Evolutionary conservation across 1,284 basidiomycete genomes (phyloP), one percentile per base, ranked within the genome.

Genomic region (Hemileia vastatrix): DNA sequence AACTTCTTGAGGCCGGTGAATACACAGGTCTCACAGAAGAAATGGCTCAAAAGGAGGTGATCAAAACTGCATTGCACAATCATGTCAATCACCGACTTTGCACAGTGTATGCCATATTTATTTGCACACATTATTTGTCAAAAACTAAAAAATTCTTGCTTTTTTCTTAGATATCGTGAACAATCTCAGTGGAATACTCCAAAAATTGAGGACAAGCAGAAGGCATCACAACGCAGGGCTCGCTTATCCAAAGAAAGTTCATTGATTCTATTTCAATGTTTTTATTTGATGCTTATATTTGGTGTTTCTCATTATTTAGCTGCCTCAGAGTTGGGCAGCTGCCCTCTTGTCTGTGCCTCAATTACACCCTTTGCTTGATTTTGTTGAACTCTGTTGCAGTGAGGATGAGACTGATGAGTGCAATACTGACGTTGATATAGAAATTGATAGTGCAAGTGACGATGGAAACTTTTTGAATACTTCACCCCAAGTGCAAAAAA

Each of bases 41-140:
- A 24, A 43, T n/a, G 6, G 2, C n/a, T n/a, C n/a, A n/a, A n/a
- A n/a, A n/a, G n/a, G n/a, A n/a, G n/a, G n/a, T n/a, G n/a, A n/a
- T n/a, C 3, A 4, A 18, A n/a, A 57, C 23, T 32, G 43, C 19
- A 6, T 47, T 31, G 27, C 33, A n/a, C 31, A 13, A 31, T 18
- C 54, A 57, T 57, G 19, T 57, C 19, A 57, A 23, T n/a, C 44
- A 48, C 19, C 21, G 23, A 19, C 54, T 57, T 3, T 47, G 54
- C 13, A 57, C 43, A 48, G 2, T 21, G 54, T 48, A 8, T 21
- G 54, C 44, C 18, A n/a, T n/a, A n/a, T n/a, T n/a, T n/a, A n/a
- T n/a, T n/a, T n/a, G n/a, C n/a, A n/a, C n/a, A n/a, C n/a, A n/a
- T n/a, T n/a, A n/a, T n/a, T n/a, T n/a, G n/a, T n/a, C n/a, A n/a